A percentile compares a stretch with the other conserved stretches of the same genome.
Evolutionary conservation across 345 rosid species (phyloP).

Genomic region (Physaria fendleri): DNA sequence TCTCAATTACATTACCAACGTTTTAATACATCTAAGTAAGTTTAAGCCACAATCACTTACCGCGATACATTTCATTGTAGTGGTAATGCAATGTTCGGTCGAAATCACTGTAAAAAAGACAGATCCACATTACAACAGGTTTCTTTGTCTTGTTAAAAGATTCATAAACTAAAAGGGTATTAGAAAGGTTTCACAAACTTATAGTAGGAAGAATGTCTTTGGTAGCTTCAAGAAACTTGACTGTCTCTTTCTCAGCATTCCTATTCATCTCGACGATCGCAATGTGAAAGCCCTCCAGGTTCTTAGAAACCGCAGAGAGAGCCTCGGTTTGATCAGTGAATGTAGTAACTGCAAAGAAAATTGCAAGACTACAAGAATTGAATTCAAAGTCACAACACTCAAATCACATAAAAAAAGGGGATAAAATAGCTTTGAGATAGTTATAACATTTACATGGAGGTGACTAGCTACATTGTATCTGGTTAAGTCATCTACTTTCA

Average conservation of each 20-base stretch:
- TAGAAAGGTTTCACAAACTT: conserved; percentile 31
- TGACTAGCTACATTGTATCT: conserved; percentile 98
- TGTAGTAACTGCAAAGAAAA: conserved; percentile 52
- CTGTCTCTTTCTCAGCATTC: conserved; percentile 38
- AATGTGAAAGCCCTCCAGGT: conserved; percentile 68
- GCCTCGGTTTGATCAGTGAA: conserved; percentile 77
- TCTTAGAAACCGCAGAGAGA: conserved; percentile 45
- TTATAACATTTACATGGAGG: conserved; percentile 57
- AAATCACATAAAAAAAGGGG: not conserved
- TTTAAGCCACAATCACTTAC: conserved; percentile 34
- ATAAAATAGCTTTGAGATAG: not conserved
- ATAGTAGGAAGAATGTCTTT: conserved; percentile 83
- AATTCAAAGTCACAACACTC: conserved; percentile 7
- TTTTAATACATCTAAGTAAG: not conserved
- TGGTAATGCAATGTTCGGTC: conserved; percentile 71
- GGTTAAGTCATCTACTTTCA: conserved; percentile 88
- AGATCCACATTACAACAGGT: not conserved
- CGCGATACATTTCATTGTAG: conserved; percentile 93
- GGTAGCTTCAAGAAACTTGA: conserved; percentile 74
- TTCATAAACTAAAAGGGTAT: not conserved
- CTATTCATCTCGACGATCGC: conserved; percentile 77
- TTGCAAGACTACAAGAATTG: not conserved
- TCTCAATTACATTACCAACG: conserved; percentile 10
- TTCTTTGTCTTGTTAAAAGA: not conserved
- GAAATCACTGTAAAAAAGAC: conserved; percentile 74